Conservation (phyloP, 106 monocot species). For the Iris macrosiphon region DNA sequence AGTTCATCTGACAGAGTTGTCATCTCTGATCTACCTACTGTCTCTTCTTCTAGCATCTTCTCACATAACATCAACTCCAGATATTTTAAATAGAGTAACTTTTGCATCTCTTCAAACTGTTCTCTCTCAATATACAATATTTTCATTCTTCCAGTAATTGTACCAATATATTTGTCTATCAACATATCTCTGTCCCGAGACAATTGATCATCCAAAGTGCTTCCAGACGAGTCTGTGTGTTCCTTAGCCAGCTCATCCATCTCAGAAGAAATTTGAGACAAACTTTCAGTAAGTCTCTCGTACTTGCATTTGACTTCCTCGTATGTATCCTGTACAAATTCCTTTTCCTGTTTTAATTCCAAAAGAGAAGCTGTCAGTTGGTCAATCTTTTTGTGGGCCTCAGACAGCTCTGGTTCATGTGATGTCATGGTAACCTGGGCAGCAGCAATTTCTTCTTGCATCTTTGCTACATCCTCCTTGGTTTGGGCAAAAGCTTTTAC, state of each 20-base stretch:
- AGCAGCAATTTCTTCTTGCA: slow-evolving; percentile 21
- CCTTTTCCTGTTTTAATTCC: slow-evolving; percentile 26
- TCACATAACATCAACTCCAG: slow-evolving; percentile 42
- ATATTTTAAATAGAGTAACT: slow-evolving; percentile 37
- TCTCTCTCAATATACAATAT: slow-evolving; percentile 18
- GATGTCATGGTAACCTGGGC: slow-evolving; percentile 15
- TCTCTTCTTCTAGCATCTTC: slow-evolving; percentile 62
- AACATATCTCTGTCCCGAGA: slow-evolving; percentile 20
- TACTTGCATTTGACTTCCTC: slow-evolving; percentile 31
- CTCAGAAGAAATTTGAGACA: slow-evolving; percentile 39
- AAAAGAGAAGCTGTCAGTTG: slow-evolving; percentile 20
- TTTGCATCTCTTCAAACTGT: slow-evolving; percentile 52
- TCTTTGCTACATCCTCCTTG: slow-evolving; percentile 29
- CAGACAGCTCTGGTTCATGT: slow-evolving; percentile 28
- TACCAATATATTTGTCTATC: slow-evolving; percentile 34
- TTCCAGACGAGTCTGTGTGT: slow-evolving; percentile 35
- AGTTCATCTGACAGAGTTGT: slow-evolving; percentile 35
- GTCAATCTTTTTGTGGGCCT: slow-evolving; percentile 36
- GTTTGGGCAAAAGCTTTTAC: slow-evolving; percentile 18
- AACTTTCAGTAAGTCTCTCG: slow-evolving; percentile 27
- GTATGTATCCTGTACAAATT: slow-evolving; percentile 18
- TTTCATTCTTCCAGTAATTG: slow-evolving; percentile 32
- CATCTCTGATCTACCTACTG: slow-evolving; percentile 30
- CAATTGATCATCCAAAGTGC: slow-evolving; percentile 28
- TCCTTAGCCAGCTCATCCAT: slow-evolving; percentile 40